These are phyloP conservation scores for Begonia loranthoides DNA, from an alignment of 306 rosid species.

Conservation along the genomic window DNA sequence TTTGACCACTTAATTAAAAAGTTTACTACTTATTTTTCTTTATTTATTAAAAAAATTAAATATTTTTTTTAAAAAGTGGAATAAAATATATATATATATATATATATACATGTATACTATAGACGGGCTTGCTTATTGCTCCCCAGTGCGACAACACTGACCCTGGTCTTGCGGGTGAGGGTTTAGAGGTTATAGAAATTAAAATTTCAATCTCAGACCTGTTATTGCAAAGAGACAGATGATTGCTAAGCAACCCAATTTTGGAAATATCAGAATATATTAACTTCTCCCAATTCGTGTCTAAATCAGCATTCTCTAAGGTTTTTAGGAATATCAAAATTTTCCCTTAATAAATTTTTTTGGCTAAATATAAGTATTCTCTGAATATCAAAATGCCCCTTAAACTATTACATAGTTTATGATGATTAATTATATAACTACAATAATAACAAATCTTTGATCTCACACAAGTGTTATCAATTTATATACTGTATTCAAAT, in stretches of 20 bases:
- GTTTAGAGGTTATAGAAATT: constrained; percentile 4
- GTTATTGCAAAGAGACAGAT: constrained; percentile 25
- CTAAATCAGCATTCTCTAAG: background rate
- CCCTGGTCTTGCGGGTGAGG: constrained; percentile 66
- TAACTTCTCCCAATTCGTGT: too few species aligned
- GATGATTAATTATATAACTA: too few species aligned
- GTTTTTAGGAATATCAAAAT: background rate
- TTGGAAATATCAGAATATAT: background rate
- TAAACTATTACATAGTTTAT: too few species aligned
- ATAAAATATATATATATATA: too few species aligned
- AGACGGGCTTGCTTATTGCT: constrained; percentile 35
- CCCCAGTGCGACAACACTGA: constrained; percentile 57
- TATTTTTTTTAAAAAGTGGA: background rate
- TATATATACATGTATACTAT: constrained; percentile 5
- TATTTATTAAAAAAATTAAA: background rate
- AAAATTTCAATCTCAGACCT: constrained; percentile 24
- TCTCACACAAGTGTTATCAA: too few species aligned
- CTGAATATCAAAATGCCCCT: too few species aligned
- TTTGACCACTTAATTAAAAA: constrained; percentile 7
- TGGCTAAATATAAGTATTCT: too few species aligned
- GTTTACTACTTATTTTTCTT: background rate
- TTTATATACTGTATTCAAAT: too few species aligned
- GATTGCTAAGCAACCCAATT: constrained; percentile 30
- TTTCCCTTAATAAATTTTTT: too few species aligned
- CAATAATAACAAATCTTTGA: too few species aligned